Base-by-base conservation (phyloP, 2,329 filamentous ascomycete species). In the Fusarium sororula region DNA sequence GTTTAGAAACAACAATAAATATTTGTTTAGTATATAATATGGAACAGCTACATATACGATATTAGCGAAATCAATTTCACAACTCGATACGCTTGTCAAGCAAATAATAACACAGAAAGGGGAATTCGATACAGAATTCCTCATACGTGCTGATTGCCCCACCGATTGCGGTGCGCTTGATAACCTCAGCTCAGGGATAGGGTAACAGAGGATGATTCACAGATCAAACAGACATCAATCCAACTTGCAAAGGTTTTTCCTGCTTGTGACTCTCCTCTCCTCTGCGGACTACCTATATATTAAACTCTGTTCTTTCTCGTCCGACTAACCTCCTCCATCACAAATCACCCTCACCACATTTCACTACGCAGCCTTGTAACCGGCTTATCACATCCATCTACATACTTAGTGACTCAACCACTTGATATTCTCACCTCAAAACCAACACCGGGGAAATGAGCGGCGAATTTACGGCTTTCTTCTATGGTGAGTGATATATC, bases 401-500 rank as follows among this genome's bases (percentile, higher is more conserved):
- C 30, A 9, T 24, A n/a, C n/a, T n/a, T n/a, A 48, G 17, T 12
- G n/a, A 14, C 13, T 37, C 26, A 67, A n/a, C 24, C 14, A 24
- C 24, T 47, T 35, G 26, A 39, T 22, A 53, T 26, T 38, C 30
- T 28, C 47, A 28, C 37, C 20, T 41, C 18, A 26, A 24, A 56
- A 10, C 32, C 30, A 12, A 28, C 26, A 26, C 26, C 17, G 20
- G 35, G 70, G 82, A 75, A 12, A 85, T 85, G 84, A 84, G 82
- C 58, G 84, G 83, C 32, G 80, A 84, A 18, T 77, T 81, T 47
- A 84, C 85, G 7, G 87, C 85, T 30, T 90, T 90, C 79, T 90
- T 90, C 78, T 90, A 91, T 65, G 89, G 89, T 88, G 75, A 70
- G 81, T 73, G 24, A n/a, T n/a, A 6, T 9, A 51, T 32, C 11